A percentile compares a stretch with the other conserved stretches of the same genome.
Conservation (phyloP, 1,139 yeast genomes). For the Saccharomyces hybrid region DNA sequence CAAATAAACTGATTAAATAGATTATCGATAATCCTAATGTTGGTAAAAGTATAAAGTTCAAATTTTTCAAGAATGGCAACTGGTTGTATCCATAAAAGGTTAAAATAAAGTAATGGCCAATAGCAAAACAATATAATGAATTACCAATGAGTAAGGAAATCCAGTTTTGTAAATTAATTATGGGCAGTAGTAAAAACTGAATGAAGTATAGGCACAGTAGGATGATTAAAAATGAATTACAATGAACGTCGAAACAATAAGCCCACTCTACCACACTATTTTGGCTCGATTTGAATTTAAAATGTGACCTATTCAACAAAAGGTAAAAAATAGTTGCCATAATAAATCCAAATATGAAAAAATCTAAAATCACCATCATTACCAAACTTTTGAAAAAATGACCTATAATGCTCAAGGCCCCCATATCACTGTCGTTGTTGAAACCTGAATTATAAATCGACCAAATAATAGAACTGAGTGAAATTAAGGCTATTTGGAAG, state of each 20-base stretch:
- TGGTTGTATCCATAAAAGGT: constrained; percentile 86
- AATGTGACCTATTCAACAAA: constrained; percentile 51
- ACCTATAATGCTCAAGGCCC: neutral
- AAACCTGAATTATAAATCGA: constrained; percentile 42
- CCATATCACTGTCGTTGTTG: neutral
- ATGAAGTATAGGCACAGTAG: constrained; percentile 73
- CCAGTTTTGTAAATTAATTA: constrained; percentile 57
- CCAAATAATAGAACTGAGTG: constrained; percentile 81
- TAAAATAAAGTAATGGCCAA: constrained; percentile 67
- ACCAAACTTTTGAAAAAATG: neutral
- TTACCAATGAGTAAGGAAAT: constrained; percentile 67
- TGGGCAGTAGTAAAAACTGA: constrained; percentile 70
- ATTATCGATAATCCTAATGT: constrained; percentile 50
- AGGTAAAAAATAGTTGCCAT: constrained; percentile 71
- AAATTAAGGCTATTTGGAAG: constrained; percentile 54
- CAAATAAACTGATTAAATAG: constrained; percentile 54
- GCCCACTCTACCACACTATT: constrained; percentile 80
- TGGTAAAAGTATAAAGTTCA: constrained; percentile 49
- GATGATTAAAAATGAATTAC: constrained; percentile 75
- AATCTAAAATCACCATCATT: constrained; percentile 74
- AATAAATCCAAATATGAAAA: constrained; percentile 59
- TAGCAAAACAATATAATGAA: constrained; percentile 62
- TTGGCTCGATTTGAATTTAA: constrained; percentile 37
- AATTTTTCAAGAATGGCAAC: constrained; percentile 64
- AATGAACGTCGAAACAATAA: constrained; percentile 87